Percentiles rank a stretch among this genome's conserved stretches.
Conservation (phyloP, 257 asterid species). For the Petrea volubilis region DNA sequence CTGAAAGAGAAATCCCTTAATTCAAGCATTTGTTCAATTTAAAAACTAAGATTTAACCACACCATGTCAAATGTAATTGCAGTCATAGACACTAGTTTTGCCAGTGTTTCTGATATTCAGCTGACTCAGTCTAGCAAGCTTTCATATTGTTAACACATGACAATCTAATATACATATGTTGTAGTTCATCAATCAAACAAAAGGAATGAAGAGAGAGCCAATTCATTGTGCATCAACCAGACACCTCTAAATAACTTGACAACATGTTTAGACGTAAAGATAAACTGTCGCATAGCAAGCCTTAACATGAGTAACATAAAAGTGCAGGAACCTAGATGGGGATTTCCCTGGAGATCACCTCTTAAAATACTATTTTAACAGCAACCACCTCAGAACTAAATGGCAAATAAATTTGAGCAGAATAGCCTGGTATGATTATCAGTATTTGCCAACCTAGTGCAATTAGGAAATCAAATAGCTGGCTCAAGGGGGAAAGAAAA, state of each 20-base stretch:
- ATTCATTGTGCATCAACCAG: slow-evolving; percentile 2
- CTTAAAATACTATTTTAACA: neutral
- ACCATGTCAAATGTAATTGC: neutral
- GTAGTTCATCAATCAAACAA: slow-evolving; percentile 1
- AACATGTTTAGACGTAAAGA: neutral
- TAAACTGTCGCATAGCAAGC: neutral
- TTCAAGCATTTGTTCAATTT: neutral
- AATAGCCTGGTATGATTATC: too few species aligned
- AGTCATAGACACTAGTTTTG: neutral
- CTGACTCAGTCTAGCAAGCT: neutral
- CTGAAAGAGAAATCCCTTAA: neutral
- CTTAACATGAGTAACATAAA: neutral
- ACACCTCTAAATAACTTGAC: neutral
- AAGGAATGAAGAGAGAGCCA: neutral
- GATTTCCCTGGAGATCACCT: neutral
- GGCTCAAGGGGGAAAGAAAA: neutral
- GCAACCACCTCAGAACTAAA: slow-evolving; percentile 17
- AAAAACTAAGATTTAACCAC: neutral
- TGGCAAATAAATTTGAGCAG: too few species aligned
- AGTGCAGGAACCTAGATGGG: neutral
- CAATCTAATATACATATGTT: neutral
- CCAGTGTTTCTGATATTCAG: neutral
- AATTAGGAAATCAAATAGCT: neutral
- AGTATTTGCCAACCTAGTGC: neutral
- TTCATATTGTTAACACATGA: neutral